Evolutionary conservation across 805 yeast genomes (phyloP).

Genomic region (Nakazawaea anatomiae): DNA sequence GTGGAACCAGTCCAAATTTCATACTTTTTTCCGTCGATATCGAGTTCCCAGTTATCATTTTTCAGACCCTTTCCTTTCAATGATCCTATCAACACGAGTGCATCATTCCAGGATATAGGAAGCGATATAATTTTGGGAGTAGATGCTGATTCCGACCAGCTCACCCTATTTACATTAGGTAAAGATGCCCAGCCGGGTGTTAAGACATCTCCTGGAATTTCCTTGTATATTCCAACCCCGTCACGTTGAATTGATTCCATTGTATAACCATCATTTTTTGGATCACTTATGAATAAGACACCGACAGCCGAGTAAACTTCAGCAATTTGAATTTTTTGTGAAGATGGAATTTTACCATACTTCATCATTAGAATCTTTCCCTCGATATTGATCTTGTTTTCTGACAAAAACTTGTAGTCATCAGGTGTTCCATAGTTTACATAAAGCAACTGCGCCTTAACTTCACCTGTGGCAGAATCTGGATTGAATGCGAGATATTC

Average conservation of each 20-base stretch:
- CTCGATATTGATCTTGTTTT: constrained; percentile 31
- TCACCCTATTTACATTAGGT: constrained; percentile 31
- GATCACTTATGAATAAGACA: constrained; percentile 57
- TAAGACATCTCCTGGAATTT: constrained; percentile 70
- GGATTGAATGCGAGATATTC: constrained; percentile 59
- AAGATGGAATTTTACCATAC: constrained; percentile 47
- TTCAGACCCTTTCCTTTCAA: constrained; percentile 33
- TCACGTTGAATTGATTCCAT: constrained; percentile 45
- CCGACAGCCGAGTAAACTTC: constrained; percentile 54
- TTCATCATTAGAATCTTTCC: constrained; percentile 55
- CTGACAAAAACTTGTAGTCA: constrained; percentile 43
- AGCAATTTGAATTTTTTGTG: constrained; percentile 51
- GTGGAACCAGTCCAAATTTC: constrained; percentile 41
- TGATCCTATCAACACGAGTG: constrained; percentile 32
- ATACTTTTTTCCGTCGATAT: constrained; percentile 16
- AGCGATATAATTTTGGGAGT: constrained; percentile 71
- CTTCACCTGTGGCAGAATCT: constrained; percentile 53
- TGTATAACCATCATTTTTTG: constrained; percentile 24
- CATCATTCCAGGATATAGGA: constrained; percentile 75
- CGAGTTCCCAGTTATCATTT: constrained; percentile 28
- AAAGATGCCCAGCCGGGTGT: constrained; percentile 70
- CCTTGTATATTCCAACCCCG: constrained; percentile 53
- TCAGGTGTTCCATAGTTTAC: constrained; percentile 58
- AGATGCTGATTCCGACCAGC: constrained; percentile 40
- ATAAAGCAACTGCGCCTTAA: constrained; percentile 49